Evolutionary conservation across 1,284 basidiomycete genomes (phyloP), one percentile per base, ranked within the genome.

Genomic region (Cutaneotrichosporon sp.): DNA sequence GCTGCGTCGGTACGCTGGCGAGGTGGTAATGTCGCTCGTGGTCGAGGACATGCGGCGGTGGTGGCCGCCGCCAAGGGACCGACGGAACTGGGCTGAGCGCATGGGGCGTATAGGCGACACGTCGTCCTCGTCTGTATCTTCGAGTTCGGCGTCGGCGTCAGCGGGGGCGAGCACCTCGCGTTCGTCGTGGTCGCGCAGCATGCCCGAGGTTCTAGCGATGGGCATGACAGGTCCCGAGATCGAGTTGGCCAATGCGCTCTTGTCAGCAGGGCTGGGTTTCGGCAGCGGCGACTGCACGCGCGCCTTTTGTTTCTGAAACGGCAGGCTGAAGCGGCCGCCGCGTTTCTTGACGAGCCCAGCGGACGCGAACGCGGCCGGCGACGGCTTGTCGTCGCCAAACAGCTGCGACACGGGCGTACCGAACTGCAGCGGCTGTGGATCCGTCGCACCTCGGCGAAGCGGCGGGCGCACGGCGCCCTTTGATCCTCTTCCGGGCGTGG

Each of bases 341-440:
- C 64, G 65, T 55, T 76, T 76, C 62, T 74, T 74, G 36, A 72
- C 62, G 18, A 76, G 54, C 0, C 74, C 74, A 1, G 70, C 68
- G 9, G 70, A 72, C 8, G 66, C 67, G 39, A 76, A 76, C 2
- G 73, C 74, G 1, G 70, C 69, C 0, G 74, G 73, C 17, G 70
- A 72, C 3, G 74, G 74, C 43, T 63, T 67, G 52, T 70, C 63
- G 35, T 70, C 65, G 8, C 58, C 66, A 42, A 76, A 74, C 2
- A 72, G 52, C 30, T 62, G 55, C 2, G 64, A 49, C 3, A 67
- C 61, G 1, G 69, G 70, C 0, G 68, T 69, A 26, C 57, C 47
- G 13, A 65, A 57, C 10, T 43, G 33, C 22, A 30, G 2, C 26
- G 26, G 26, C 14, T 26, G 38, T 33, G 50, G 67, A 20, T 70